Evolutionary conservation across 1,284 basidiomycete genomes (phyloP).

Genomic region (Cutaneotrichosporon sp.): DNA sequence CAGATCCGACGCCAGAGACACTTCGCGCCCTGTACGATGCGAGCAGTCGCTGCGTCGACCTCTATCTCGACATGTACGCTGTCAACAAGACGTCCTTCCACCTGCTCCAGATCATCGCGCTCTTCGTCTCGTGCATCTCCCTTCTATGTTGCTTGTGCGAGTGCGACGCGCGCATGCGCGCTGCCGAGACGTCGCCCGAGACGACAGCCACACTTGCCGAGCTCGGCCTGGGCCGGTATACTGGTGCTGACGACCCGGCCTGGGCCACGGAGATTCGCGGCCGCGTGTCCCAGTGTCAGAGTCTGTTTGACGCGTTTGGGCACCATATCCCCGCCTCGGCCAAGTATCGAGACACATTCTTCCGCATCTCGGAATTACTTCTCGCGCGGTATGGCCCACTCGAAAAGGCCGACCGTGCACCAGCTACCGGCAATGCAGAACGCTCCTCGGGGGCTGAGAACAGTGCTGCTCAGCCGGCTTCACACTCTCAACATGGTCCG

Average conservation of each 20-base stretch:
- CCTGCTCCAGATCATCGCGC: conserved; percentile 36
- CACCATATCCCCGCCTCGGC: conserved; percentile 29
- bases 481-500: background rate
- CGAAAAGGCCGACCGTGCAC: conserved; percentile 4
- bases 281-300: conserved; percentile 33
- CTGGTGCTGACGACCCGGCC: conserved; percentile 19
- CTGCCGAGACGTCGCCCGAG: background rate
- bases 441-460: background rate
- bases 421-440: background rate
- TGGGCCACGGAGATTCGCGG: conserved; percentile 32
- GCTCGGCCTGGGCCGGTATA: conserved; percentile 19
- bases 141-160: conserved; percentile 40
- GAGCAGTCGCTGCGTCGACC: conserved; percentile 30
- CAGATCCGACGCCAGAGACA: conserved; percentile 27
- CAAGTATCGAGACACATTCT: conserved; percentile 34
- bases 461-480: background rate
- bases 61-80: conserved; percentile 34
- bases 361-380: conserved; percentile 27
- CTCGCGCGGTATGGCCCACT: conserved; percentile 27
- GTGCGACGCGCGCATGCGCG: conserved; percentile 33
- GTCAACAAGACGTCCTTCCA: conserved; percentile 35
- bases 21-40: conserved; percentile 33
- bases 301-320: conserved; percentile 36
- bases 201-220: conserved; percentile 12
- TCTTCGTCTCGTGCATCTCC: conserved; percentile 37